Evolutionary conservation across 129 eudicot genomes (phyloP), one percentile per base, ranked within the genome.

Genomic region (Escallonia herrerae): DNA sequence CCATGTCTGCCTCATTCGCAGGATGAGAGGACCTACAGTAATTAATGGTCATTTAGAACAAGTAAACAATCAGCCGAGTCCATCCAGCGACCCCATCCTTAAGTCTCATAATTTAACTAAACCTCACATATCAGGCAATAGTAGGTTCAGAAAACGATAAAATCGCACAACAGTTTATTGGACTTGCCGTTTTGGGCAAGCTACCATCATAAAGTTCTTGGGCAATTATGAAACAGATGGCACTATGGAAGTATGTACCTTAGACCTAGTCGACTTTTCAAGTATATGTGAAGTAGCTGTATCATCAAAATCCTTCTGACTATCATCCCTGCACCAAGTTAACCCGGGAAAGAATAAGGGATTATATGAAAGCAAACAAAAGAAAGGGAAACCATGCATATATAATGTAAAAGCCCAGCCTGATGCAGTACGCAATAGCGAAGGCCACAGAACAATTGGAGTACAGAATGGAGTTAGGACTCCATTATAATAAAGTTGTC

Each of bases 301-400:
- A 58, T 72, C 66, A 55, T 74, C 88, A 62, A 51, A 79, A 53
- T 72, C 86, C 72, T 40, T 79, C 37, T 75, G 85, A 53, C 79
- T 83, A 39, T 74, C 96, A 76, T 82, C 79, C 79, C 96, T 93
- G 95, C 55, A 75, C 71, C 64, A 75, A 58, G 39, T 45, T 58
- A 61, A 71, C 66, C 57, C 4, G 51, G 51, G 42, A 73, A 67
- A 40, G 50, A 43, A 46, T 33, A 66, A 54, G 61, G 53, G 14
- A 56, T 9, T 12, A 4, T 41, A 15, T 50, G 56, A 68, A 42
- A 48, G 3, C 22, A 15, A 42, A 8, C 11, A 57, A 70, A 44
- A 60, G 6, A 40, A 57, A 61, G 72, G 61, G 69, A 53, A 14
- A 49, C 41, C 39, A 56, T 8, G 46, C 37, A 1, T 53, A 54